Percentiles rank a stretch among this genome's conserved stretches.
Conservation (phyloP, 306 rosid genomes). For the Hippophae rhamnoides region DNA sequence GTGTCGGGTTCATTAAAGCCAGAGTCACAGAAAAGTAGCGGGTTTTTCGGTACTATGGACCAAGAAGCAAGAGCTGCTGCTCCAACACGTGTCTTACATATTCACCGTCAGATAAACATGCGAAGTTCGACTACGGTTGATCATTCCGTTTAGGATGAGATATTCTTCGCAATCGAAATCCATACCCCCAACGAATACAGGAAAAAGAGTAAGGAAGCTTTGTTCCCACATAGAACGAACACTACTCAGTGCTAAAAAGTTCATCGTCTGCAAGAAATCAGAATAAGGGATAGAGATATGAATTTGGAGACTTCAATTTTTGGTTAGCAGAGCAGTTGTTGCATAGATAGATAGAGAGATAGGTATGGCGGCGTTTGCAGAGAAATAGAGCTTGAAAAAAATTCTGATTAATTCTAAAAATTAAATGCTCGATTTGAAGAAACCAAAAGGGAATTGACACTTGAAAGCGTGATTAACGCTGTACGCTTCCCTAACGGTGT, state of each 20-base stretch:
- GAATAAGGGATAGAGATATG: constrained; percentile 19
- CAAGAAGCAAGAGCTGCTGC: constrained; percentile 26
- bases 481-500: constrained; percentile 32
- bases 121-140: constrained; percentile 16
- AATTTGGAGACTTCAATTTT: constrained; percentile 35
- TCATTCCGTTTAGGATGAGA: constrained; percentile 22
- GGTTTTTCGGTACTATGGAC: constrained; percentile 78
- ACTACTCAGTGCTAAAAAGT: constrained; percentile 24
- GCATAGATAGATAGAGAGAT: neutral
- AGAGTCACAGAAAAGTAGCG: constrained; percentile 74
- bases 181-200: constrained; percentile 15
- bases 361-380: too few relatives aligned
- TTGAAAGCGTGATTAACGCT: constrained; percentile 31
- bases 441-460: constrained; percentile 21
- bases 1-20: constrained; percentile 24
- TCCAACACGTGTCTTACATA: constrained; percentile 20
- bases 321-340: constrained; percentile 27
- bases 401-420: too few relatives aligned
- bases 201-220: constrained; percentile 10
- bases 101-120: constrained; percentile 22
- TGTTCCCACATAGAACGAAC: constrained; percentile 22
- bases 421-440: constrained; percentile 30
- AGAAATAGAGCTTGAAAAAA: constrained; percentile 4
- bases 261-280: constrained; percentile 15
- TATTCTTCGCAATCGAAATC: constrained; percentile 33